Conservation (phyloP, 768 basidiomycete species). For the Russula sp. region DNA sequence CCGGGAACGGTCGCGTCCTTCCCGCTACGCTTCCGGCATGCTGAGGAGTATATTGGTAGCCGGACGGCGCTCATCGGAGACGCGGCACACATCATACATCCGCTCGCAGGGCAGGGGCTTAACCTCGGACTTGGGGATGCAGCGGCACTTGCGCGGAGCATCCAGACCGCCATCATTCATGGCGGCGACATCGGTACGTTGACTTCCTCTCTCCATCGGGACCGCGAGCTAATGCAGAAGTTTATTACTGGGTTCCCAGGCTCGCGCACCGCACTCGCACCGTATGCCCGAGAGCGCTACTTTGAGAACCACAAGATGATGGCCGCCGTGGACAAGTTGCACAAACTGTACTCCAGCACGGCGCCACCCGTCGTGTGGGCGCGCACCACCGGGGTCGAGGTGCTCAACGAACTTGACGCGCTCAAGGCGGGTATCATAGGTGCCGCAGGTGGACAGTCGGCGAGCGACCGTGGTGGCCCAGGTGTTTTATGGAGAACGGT, state of each 20-base stretch:
- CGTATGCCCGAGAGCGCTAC: conserved; percentile 79
- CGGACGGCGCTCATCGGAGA: conserved; percentile 91
- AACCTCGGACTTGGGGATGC: conserved; percentile 92
- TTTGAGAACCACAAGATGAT: conserved; percentile 81
- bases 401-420: conserved; percentile 80
- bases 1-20: conserved; percentile 76
- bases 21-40: conserved; percentile 81
- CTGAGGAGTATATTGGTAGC: conserved; percentile 79
- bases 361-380: conserved; percentile 73
- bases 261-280: conserved; percentile 62
- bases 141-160: conserved; percentile 57
- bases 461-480: conserved; percentile 8
- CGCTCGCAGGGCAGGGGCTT: conserved; percentile 92
- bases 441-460: conserved; percentile 52
- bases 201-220: not conserved
- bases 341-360: conserved; percentile 74
- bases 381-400: conserved; percentile 80
- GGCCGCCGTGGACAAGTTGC: conserved; percentile 80
- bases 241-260: conserved; percentile 34
- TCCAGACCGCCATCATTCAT: conserved; percentile 44
- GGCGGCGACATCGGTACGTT: conserved; percentile 81
- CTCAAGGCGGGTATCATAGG: conserved; percentile 83
- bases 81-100: conserved; percentile 92
- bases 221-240: not conserved
- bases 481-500: conserved; percentile 23